phyloP scores from a whole-genome alignment of 192 early-diverging fungal genomes.

The Coemansia sp. region DNA sequence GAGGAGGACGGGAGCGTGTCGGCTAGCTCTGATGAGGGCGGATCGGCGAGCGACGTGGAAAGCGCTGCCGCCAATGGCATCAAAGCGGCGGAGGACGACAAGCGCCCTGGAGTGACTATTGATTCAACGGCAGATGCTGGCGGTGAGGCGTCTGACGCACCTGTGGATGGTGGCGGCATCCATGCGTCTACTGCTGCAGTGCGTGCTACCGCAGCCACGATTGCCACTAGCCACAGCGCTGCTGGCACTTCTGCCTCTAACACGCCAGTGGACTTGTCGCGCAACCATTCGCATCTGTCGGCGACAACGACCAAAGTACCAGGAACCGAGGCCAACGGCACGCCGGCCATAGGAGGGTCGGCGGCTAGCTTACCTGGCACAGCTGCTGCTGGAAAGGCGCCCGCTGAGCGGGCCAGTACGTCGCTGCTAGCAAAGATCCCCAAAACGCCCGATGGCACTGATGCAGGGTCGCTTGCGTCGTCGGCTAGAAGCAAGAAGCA shows the following conservation, averaged over 20 bases:
- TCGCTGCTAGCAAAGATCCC: constrained; percentile 35
- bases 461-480: constrained; percentile 12
- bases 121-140: not conserved
- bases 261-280: constrained; percentile 8
- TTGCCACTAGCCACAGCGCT: not conserved
- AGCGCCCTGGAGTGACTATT: not conserved
- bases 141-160: not conserved
- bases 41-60: constrained; percentile 28
- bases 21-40: not conserved
- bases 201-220: not conserved
- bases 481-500: constrained; percentile 12
- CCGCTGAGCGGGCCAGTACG: not conserved
- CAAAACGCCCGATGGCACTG: constrained; percentile 39
- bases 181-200: not conserved
- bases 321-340: constrained; percentile 10
- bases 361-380: not conserved
- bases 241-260: constrained; percentile 1
- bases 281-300: not conserved
- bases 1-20: not conserved
- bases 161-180: not conserved
- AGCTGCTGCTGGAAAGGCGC: not conserved
- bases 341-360: constrained; percentile 1
- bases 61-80: constrained; percentile 9
- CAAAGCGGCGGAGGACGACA: not conserved
- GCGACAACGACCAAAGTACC: constrained; percentile 14